Conservation (phyloP, 108 stramenopile genomes). For the Craspedostauros australis region DNA sequence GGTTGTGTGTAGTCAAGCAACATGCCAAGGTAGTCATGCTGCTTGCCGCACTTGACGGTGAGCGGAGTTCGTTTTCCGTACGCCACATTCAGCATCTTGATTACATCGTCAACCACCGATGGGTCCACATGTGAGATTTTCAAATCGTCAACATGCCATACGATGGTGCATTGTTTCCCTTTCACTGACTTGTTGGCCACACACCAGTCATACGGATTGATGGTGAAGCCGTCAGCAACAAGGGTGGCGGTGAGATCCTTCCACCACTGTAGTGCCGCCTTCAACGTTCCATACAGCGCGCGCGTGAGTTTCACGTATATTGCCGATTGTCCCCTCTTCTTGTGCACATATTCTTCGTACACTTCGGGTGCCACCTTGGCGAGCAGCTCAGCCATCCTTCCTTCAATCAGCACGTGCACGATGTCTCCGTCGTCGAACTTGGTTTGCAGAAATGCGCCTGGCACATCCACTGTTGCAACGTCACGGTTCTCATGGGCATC, state of each 20-base stretch:
- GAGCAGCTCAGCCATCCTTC: slow-evolving; percentile 23
- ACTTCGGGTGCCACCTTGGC: slow-evolving; percentile 17
- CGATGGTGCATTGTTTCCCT: slow-evolving; percentile 34
- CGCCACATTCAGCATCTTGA: background rate
- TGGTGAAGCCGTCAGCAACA: slow-evolving; percentile 15
- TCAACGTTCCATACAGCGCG: slow-evolving; percentile 28
- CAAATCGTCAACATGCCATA: slow-evolving; percentile 49
- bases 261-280: slow-evolving; percentile 22
- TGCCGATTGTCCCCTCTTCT: slow-evolving; percentile 16
- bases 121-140: slow-evolving; percentile 31
- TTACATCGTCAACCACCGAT: slow-evolving; percentile 3
- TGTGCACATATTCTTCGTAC: slow-evolving; percentile 10
- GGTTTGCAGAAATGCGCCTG: slow-evolving; percentile 44
- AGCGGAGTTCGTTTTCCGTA: slow-evolving; percentile 18
- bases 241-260: slow-evolving; percentile 11
- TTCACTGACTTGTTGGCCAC: slow-evolving; percentile 34
- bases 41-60: slow-evolving; percentile 7
- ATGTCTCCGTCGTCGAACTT: slow-evolving; percentile 13
- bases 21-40: slow-evolving; percentile 37
- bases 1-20: slow-evolving; percentile 5
- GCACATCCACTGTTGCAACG: slow-evolving; percentile 37
- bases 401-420: slow-evolving; percentile 5
- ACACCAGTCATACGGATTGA: slow-evolving; percentile 38
- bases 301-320: slow-evolving; percentile 24
- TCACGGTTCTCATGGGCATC: slow-evolving; percentile 32